A percentile compares a stretch with the other conserved stretches of the same genome.
Evolutionary conservation across 306 rosid genomes (phyloP).

Genomic region (Pterocarpus santalinus): DNA sequence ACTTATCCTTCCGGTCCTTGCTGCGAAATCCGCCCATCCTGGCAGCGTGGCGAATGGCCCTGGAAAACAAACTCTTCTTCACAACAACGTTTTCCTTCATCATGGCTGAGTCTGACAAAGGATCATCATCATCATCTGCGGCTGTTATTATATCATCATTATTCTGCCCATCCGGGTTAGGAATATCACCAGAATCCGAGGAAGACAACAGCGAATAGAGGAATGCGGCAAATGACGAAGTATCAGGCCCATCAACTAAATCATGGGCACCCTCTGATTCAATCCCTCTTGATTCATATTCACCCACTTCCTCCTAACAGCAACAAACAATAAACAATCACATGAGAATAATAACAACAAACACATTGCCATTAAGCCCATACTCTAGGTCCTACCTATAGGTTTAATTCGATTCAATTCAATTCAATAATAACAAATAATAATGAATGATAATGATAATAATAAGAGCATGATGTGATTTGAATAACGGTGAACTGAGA

Average conservation of each 20-base stretch:
- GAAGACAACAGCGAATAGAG: constrained; percentile 77
- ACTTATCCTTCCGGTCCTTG: constrained; percentile 54
- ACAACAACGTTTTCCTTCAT: constrained; percentile 61
- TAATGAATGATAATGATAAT: no score
- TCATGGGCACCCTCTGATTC: constrained; percentile 50
- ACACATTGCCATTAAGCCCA: not conserved
- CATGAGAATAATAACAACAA: not conserved
- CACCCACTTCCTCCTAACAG: constrained; percentile 60
- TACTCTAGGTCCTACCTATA: not conserved
- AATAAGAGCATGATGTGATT: not conserved
- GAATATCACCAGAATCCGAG: constrained; percentile 59
- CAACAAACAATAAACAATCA: constrained; percentile 25
- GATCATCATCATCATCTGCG: constrained; percentile 21
- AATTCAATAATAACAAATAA: constrained; percentile 1
- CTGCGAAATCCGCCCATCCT: constrained; percentile 65
- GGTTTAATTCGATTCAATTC: not conserved
- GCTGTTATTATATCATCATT: constrained; percentile 47
- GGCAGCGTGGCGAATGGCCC: constrained; percentile 66
- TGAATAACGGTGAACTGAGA: not conserved
- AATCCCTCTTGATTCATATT: constrained; percentile 47
- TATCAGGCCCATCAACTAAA: constrained; percentile 80
- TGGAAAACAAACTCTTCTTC: constrained; percentile 70
- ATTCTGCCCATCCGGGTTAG: constrained; percentile 39
- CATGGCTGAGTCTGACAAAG: constrained; percentile 44
- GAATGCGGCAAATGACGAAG: constrained; percentile 90